Percentiles rank a stretch among this genome's conserved stretches.
Evolutionary conservation across 306 rosid species (phyloP).

Genomic region (Crotalaria pallida): DNA sequence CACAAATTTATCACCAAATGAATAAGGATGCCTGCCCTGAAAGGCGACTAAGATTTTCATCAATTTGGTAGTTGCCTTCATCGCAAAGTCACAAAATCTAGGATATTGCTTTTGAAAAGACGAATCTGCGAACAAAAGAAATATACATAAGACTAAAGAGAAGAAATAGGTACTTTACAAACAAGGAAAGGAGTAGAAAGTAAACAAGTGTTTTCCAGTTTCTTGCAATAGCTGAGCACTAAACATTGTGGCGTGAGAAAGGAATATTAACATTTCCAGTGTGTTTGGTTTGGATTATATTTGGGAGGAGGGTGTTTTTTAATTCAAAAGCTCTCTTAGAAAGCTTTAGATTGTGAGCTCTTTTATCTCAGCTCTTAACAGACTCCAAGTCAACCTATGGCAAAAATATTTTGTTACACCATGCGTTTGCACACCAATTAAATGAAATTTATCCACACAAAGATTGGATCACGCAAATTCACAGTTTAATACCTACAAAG

Average conservation of each 20-base stretch:
- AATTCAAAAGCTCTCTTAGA: not conserved
- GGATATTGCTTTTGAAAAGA: slow-evolving; percentile 64
- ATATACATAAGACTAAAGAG: slow-evolving; percentile 20
- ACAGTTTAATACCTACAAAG: not conserved
- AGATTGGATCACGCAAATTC: not conserved
- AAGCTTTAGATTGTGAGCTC: not conserved
- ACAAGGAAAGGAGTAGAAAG: slow-evolving; percentile 5
- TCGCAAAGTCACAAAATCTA: slow-evolving; percentile 75
- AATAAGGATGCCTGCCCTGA: slow-evolving; percentile 89
- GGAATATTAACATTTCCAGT: not conserved
- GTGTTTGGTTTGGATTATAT: too few species aligned
- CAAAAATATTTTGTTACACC: not conserved
- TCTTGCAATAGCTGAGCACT: not conserved
- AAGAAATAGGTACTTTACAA: slow-evolving; percentile 8
- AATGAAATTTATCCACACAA: not conserved
- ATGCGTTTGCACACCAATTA: not conserved
- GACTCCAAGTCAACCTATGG: not conserved
- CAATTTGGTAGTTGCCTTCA: slow-evolving; percentile 79
- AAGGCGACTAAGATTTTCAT: slow-evolving; percentile 84
- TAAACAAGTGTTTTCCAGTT: slow-evolving; percentile 5
- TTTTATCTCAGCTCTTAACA: too few species aligned
- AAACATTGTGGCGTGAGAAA: not conserved
- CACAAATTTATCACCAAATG: slow-evolving; percentile 81
- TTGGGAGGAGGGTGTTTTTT: too few species aligned
- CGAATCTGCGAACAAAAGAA: slow-evolving; percentile 55